phyloP scores from a whole-genome alignment of 1,284 basidiomycete species.

The Ustilago bromivora region DNA sequence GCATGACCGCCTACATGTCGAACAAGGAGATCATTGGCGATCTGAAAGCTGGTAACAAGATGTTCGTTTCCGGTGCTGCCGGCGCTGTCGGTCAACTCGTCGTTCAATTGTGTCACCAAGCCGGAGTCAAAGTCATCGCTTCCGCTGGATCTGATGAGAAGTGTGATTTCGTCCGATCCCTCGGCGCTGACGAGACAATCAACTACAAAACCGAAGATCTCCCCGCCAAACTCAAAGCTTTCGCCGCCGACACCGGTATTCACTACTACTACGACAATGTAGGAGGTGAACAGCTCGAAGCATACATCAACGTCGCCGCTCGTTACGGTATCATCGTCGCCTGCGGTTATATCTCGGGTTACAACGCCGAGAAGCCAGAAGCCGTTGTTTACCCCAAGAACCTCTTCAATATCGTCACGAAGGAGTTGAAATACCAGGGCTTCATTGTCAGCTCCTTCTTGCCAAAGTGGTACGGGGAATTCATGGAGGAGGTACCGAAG shows the following conservation, averaged over 20 bases:
- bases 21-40: conserved; percentile 60
- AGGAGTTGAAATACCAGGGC: conserved; percentile 51
- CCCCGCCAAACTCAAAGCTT: conserved; percentile 67
- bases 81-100: conserved; percentile 70
- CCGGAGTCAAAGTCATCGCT: conserved; percentile 79
- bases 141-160: conserved; percentile 85
- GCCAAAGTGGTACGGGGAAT: conserved; percentile 41
- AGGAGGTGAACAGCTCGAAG: conserved; percentile 56
- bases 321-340: conserved; percentile 53
- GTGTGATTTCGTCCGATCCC: conserved; percentile 82
- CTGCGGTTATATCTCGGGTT: conserved; percentile 54
- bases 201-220: conserved; percentile 82
- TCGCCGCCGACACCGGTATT: conserved; percentile 48
- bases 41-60: conserved; percentile 51
- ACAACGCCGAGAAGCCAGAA: conserved; percentile 52
- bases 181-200: conserved; percentile 85
- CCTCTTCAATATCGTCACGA: conserved; percentile 50
- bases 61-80: conserved; percentile 62
- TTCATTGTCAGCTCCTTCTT: conserved; percentile 44
- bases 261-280: conserved; percentile 61
- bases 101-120: conserved; percentile 73
- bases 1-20: conserved; percentile 68
- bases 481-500: conserved; percentile 41
- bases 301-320: conserved; percentile 47
- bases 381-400: conserved; percentile 51